Conservation (phyloP, 108 stramenopile species). For the Fistulifera pelliculosa region DNA sequence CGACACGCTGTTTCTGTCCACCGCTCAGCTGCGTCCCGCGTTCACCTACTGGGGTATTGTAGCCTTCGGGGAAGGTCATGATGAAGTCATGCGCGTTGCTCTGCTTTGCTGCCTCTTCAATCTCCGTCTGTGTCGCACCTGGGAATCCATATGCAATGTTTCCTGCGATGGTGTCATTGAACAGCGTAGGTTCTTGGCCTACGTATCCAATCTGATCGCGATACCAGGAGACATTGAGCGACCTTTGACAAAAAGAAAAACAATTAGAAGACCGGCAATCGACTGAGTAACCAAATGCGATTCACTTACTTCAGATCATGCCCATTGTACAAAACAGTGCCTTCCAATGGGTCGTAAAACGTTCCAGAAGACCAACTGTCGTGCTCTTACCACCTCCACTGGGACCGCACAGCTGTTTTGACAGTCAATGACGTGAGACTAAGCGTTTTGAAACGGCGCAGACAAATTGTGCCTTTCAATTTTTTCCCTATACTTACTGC, state of each 20-base stretch:
- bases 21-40: constrained; percentile 4
- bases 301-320: constrained; percentile 37
- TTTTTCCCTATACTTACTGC: no score
- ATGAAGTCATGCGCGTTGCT: constrained; percentile 91
- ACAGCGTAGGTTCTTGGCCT: constrained; percentile 88
- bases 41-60: constrained; percentile 46
- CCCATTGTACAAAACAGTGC: constrained; percentile 74
- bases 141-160: constrained; percentile 82
- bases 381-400: constrained; percentile 87
- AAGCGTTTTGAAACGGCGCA: not conserved
- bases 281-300: no score
- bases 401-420: constrained; percentile 10
- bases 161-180: constrained; percentile 74
- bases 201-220: constrained; percentile 85
- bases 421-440: constrained; percentile 42
- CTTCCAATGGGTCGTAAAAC: constrained; percentile 86
- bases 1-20: constrained; percentile 69
- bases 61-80: constrained; percentile 43
- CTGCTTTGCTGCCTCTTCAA: constrained; percentile 71
- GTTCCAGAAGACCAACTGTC: constrained; percentile 73
- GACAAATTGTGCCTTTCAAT: not conserved
- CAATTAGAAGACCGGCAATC: no score
- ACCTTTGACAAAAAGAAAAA: not conserved
- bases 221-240: constrained; percentile 68
- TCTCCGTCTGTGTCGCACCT: constrained; percentile 41